Conservation (phyloP, 139 green algal species). For the Chlorokybus atmophyticus region DNA sequence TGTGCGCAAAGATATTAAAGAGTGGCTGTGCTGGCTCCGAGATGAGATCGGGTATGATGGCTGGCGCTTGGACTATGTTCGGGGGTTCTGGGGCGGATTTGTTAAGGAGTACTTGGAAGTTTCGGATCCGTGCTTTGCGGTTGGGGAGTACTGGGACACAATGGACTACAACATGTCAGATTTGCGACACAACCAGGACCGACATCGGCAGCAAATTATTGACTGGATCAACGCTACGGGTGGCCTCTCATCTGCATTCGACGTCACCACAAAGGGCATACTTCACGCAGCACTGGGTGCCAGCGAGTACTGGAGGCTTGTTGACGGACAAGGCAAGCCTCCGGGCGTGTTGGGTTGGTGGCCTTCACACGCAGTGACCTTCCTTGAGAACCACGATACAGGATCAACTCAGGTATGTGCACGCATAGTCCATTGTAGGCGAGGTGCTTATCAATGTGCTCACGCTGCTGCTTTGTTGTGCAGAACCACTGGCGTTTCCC, state of each 20-base stretch:
- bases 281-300: slow-evolving; percentile 76
- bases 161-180: slow-evolving; percentile 24
- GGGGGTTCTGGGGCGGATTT: slow-evolving; percentile 29
- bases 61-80: slow-evolving; percentile 39
- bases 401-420: slow-evolving; percentile 34
- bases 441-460: slow-evolving; percentile 14
- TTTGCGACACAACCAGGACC: slow-evolving; percentile 36
- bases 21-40: slow-evolving; percentile 33
- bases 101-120: slow-evolving; percentile 43
- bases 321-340: slow-evolving; percentile 50
- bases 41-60: slow-evolving; percentile 37
- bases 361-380: slow-evolving; percentile 40
- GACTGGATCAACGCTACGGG: slow-evolving; percentile 40
- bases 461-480: slow-evolving; percentile 65
- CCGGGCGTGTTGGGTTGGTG: slow-evolving; percentile 43
- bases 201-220: slow-evolving; percentile 37
- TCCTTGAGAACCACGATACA: slow-evolving; percentile 54
- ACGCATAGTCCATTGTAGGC: neutral
- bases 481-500: slow-evolving; percentile 49
- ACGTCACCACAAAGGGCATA: slow-evolving; percentile 50
- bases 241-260: slow-evolving; percentile 32
- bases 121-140: slow-evolving; percentile 26
- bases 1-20: slow-evolving; percentile 33
- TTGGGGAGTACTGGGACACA: slow-evolving; percentile 46
- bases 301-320: slow-evolving; percentile 88